Conservation (phyloP, 129 eudicot genomes). For the Centella asiatica region DNA sequence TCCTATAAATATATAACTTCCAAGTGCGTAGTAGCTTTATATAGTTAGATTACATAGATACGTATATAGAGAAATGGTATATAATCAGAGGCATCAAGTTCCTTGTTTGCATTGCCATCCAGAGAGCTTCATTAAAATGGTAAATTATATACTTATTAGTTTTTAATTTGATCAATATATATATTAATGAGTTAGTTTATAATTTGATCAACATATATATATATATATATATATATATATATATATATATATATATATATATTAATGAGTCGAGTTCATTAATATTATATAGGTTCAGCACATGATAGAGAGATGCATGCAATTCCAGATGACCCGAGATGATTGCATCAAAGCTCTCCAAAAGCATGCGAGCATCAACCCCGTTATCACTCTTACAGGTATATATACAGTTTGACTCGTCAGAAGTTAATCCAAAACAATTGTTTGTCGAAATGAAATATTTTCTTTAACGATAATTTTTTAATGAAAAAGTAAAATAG, state of each 20-base stretch:
- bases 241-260: too few species aligned
- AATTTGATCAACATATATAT: neutral
- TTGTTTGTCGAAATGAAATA: too few species aligned
- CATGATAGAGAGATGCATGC: slow-evolving; percentile 12
- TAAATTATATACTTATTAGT: neutral
- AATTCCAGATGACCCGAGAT: slow-evolving; percentile 6
- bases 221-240: too few species aligned
- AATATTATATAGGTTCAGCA: slow-evolving; percentile 3
- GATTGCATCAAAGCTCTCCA: slow-evolving; percentile 1
- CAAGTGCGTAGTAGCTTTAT: too few species aligned
- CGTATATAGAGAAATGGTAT: neutral
- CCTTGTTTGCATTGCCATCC: slow-evolving; percentile 17
- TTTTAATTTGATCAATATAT: neutral
- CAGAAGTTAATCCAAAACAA: too few species aligned
- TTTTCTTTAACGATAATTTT: too few species aligned
- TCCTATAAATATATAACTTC: too few species aligned
- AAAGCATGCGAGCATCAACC: slow-evolving; percentile 9
- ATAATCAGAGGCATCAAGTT: slow-evolving; percentile 4
- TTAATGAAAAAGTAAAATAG: too few species aligned
- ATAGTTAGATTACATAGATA: neutral
- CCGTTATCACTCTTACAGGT: slow-evolving; percentile 13
- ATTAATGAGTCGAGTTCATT: too few species aligned
- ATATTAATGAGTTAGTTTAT: neutral
- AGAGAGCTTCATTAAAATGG: slow-evolving; percentile 9
- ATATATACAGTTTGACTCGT: too few species aligned